Base-by-base conservation (phyloP, 2,329 filamentous ascomycete genomes). In the Pseudocercospora macadamiae region DNA sequence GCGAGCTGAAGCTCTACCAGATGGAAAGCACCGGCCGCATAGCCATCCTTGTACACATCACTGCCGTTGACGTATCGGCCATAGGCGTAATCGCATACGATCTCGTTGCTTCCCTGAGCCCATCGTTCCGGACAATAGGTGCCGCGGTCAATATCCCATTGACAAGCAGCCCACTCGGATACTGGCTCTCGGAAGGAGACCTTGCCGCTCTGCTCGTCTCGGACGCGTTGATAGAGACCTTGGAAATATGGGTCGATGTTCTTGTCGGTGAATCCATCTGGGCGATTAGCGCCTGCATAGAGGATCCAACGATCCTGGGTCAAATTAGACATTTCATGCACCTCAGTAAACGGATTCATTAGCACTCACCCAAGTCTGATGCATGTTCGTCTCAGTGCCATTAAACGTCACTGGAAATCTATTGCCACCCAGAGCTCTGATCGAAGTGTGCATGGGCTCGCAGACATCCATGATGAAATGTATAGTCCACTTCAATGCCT, bases 391-490 rank as follows among this genome's bases (percentile, higher is more conserved):
- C 1, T 64, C 64, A 0, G 64, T 55, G 25, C 68, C 66, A 3
- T 64, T 70, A 61, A 76, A 77, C 55, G 64, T 76, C 49, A 76
- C 75, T 21, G 65, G 69, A 57, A 72, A 70, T 9, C 66, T 66
- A 55, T 77, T 77, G 0, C 76, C 76, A 12, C 76, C 76, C 5
- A 68, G 67, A 18, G 70, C 73, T 5, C 71, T 64, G 12, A 71
- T 73, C 14, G 72, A 75, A 9, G 75, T 73, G 64, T 78, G 76
- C 16, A 78, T 67, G 1, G 76, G 76, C 64, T 78, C 76, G 5
- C 72, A 67, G 10, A 77, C 73, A 48, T 78, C 76, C 16, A 76
- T 75, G 7, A 77, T 42, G 59, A 77, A 77, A 63, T 78, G 76
- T 3, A 71, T 65, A 3, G 76, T 70, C 74, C 75, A 78, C 51